A percentile compares a stretch with the other conserved stretches of the same genome.
These are phyloP conservation scores for Agapanthus africanus DNA, from an alignment of 106 monocot genomes.

Conservation along the genomic window DNA sequence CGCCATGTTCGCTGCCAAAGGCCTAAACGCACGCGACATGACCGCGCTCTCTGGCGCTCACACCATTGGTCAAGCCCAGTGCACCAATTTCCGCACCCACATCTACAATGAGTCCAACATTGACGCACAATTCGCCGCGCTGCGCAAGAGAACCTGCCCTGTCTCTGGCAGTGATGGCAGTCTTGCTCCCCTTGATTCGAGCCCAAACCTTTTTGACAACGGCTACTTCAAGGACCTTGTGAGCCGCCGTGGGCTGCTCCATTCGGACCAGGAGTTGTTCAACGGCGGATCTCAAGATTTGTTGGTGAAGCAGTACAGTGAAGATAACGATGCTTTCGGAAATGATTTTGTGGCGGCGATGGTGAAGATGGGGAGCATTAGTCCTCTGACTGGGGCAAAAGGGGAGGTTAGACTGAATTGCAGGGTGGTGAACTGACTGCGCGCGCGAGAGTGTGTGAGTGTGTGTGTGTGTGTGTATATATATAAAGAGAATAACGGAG, in stretches of 20 bases:
- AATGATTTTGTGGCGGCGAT: conserved; percentile 18
- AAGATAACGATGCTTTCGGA: background rate
- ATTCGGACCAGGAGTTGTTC: conserved; percentile 27
- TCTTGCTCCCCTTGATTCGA: conserved; percentile 16
- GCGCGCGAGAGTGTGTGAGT: too few species aligned
- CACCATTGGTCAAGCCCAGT: conserved; percentile 33
- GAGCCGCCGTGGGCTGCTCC: conserved; percentile 1
- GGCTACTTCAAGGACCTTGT: conserved; percentile 26
- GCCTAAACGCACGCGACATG: conserved; percentile 23
- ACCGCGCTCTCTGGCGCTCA: conserved; percentile 35
- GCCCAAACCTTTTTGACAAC: conserved; percentile 8
- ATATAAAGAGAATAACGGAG: too few species aligned
- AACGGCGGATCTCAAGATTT: conserved; percentile 16
- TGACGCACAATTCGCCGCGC: conserved; percentile 9
- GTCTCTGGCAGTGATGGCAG: conserved; percentile 15
- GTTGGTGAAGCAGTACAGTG: conserved; percentile 13
- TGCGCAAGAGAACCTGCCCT: conserved; percentile 11
- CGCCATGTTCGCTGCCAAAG: conserved; percentile 12
- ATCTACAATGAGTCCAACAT: conserved; percentile 25
- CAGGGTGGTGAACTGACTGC: background rate
- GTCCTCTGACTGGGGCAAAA: conserved; percentile 10
- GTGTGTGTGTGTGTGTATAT: too few species aligned
- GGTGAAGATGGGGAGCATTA: conserved; percentile 15
- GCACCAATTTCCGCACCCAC: conserved; percentile 14
- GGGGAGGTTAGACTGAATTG: conserved; percentile 4